Conservation (phyloP, 306 rosid species). For the Trifolium dubium region DNA sequence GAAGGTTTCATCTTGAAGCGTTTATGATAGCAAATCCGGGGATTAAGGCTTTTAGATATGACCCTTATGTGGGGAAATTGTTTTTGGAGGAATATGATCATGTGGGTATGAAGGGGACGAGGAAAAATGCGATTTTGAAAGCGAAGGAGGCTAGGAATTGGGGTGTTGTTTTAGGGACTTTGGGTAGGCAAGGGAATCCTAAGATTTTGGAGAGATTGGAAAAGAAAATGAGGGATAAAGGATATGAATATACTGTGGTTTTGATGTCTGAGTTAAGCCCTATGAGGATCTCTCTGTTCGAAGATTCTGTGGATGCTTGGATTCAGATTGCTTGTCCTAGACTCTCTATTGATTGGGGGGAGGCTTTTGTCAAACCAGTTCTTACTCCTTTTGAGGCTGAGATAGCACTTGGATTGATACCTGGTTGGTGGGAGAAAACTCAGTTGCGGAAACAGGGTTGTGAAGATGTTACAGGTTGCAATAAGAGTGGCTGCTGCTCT, state of each 20-base stretch:
- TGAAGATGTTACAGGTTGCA: constrained; percentile 43
- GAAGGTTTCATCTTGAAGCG: constrained; percentile 92
- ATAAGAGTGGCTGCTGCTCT: constrained; percentile 30
- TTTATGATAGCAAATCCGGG: constrained; percentile 94
- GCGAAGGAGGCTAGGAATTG: constrained; percentile 68
- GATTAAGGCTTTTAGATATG: constrained; percentile 74
- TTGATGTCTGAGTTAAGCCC: constrained; percentile 96
- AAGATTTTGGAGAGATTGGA: constrained; percentile 81
- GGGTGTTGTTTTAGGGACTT: constrained; percentile 86
- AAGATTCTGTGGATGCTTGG: constrained; percentile 92
- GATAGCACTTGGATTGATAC: constrained; percentile 76
- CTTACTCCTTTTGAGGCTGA: constrained; percentile 91
- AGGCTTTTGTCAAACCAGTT: constrained; percentile 83
- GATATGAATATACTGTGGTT: constrained; percentile 64
- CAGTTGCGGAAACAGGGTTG: constrained; percentile 44
- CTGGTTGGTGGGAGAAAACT: constrained; percentile 92
- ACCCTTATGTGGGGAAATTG: constrained; percentile 83
- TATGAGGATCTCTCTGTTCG: constrained; percentile 64
- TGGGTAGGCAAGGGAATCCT: constrained; percentile 97
- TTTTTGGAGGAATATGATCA: constrained; percentile 91
- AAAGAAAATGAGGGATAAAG: constrained; percentile 69
- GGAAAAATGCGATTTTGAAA: constrained; percentile 66
- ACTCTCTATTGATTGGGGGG: constrained; percentile 95
- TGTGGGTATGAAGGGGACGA: constrained; percentile 72
- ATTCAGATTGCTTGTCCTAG: constrained; percentile 95